Conservation (phyloP, 139 green algal species). For the Nannochloris sp. region DNA sequence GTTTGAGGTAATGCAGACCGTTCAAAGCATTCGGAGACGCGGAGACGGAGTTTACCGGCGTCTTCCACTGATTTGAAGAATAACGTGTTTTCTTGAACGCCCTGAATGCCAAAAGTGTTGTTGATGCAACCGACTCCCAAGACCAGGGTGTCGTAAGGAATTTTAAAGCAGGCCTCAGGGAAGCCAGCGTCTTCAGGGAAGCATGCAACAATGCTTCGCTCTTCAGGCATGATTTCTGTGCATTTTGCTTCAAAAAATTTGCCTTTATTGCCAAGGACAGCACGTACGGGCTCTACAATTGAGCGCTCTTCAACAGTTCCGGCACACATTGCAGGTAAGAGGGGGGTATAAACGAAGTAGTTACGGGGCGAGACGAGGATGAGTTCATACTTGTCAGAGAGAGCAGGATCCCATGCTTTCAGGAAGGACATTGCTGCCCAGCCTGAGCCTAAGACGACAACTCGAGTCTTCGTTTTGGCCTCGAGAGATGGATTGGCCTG, state of each 20-base stretch:
- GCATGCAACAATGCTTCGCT: slow-evolving; percentile 73
- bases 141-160: slow-evolving; percentile 79
- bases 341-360: slow-evolving; percentile 97
- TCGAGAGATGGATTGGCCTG: background rate
- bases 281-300: slow-evolving; percentile 87
- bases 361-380: slow-evolving; percentile 61
- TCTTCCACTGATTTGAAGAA: slow-evolving; percentile 89
- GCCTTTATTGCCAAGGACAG: slow-evolving; percentile 41
- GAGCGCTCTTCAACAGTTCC: slow-evolving; percentile 87
- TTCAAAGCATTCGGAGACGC: slow-evolving; percentile 85
- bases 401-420: slow-evolving; percentile 44
- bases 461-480: slow-evolving; percentile 30
- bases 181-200: slow-evolving; percentile 76
- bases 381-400: slow-evolving; percentile 30
- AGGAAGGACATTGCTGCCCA: slow-evolving; percentile 83
- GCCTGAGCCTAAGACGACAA: slow-evolving; percentile 83
- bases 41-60: slow-evolving; percentile 54
- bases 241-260: slow-evolving; percentile 83
- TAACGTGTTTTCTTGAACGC: slow-evolving; percentile 73
- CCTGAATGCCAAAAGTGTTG: slow-evolving; percentile 89
- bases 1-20: slow-evolving; percentile 66
- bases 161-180: slow-evolving; percentile 75
- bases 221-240: slow-evolving; percentile 63
- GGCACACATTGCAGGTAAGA: slow-evolving; percentile 81
- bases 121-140: slow-evolving; percentile 77